Evolutionary conservation across 176 grass and related monocot genomes (phyloP).

Genomic region (Tuctoria greenei): DNA sequence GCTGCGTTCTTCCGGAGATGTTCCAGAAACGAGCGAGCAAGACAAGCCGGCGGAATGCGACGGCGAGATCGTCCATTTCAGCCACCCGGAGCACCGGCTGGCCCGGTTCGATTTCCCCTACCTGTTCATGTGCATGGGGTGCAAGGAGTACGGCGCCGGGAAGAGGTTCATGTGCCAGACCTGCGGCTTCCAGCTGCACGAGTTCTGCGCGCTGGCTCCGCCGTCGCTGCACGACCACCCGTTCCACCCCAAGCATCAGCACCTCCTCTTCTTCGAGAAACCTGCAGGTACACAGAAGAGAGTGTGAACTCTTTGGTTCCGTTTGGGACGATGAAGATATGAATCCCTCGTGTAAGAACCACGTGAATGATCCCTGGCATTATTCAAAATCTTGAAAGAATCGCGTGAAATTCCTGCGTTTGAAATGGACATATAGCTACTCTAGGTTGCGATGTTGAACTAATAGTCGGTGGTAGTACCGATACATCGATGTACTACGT

Average conservation of each 20-base stretch:
- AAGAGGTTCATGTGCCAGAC: conserved; percentile 75
- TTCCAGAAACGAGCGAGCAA: neutral
- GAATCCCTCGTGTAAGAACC: too few species aligned
- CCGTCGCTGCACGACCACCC: conserved; percentile 66
- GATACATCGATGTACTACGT: too few species aligned
- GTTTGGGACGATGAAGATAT: neutral
- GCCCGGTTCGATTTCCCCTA: conserved; percentile 60
- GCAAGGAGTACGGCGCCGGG: conserved; percentile 87
- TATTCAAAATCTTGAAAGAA: too few species aligned
- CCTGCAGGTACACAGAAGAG: conserved; percentile 40
- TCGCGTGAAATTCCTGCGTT: too few species aligned
- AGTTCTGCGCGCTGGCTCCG: conserved; percentile 81
- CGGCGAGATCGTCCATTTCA: conserved; percentile 63
- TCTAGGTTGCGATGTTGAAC: too few species aligned
- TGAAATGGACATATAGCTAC: too few species aligned
- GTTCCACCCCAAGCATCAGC: conserved; percentile 63
- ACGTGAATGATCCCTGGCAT: too few species aligned
- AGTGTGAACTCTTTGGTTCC: too few species aligned
- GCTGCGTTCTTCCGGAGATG: conserved; percentile 6
- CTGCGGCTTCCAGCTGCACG: conserved; percentile 81
- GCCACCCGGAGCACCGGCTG: conserved; percentile 78
- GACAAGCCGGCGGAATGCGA: neutral
- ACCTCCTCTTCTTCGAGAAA: conserved; percentile 66
- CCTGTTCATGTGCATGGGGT: conserved; percentile 80
- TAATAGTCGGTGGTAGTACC: too few species aligned